These are phyloP conservation scores for Endoconidiophora laricicola DNA, from an alignment of 2,329 filamentous ascomycete genomes.

Conservation along the genomic window DNA sequence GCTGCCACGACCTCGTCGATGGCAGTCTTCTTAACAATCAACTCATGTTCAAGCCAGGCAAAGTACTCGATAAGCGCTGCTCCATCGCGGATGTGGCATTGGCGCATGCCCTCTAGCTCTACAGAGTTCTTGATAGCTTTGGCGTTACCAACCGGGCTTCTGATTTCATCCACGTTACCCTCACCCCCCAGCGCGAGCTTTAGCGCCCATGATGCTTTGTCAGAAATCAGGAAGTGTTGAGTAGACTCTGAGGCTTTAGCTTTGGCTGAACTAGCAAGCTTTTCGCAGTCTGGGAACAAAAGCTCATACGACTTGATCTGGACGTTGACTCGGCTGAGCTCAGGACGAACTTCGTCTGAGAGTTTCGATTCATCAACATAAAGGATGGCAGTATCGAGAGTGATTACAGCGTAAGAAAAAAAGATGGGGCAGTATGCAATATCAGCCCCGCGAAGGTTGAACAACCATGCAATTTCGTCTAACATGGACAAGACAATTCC, in stretches of 20 bases:
- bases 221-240: conserved; percentile 71
- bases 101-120: conserved; percentile 82
- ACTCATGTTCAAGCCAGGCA: conserved; percentile 86
- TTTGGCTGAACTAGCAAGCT: conserved; percentile 33
- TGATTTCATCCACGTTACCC: conserved; percentile 64
- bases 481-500: conserved; percentile 89
- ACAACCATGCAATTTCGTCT: conserved; percentile 96
- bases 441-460: conserved; percentile 86
- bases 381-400: conserved; percentile 56
- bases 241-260: conserved; percentile 18
- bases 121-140: conserved; percentile 90
- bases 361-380: conserved; percentile 76
- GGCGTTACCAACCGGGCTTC: conserved; percentile 75
- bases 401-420: conserved; percentile 88
- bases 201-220: conserved; percentile 82
- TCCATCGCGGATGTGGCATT: conserved; percentile 85
- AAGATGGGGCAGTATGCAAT: conserved; percentile 98
- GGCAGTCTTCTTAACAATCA: conserved; percentile 52
- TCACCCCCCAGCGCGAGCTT: conserved; percentile 75
- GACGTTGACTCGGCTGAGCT: conserved; percentile 55
- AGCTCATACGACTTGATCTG: conserved; percentile 63
- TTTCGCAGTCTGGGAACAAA: conserved; percentile 63
- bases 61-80: conserved; percentile 85
- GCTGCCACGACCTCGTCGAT: conserved; percentile 85
- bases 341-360: conserved; percentile 46